Conservation (phyloP, 306 rosid species). For the Trifolium fragiferum region DNA sequence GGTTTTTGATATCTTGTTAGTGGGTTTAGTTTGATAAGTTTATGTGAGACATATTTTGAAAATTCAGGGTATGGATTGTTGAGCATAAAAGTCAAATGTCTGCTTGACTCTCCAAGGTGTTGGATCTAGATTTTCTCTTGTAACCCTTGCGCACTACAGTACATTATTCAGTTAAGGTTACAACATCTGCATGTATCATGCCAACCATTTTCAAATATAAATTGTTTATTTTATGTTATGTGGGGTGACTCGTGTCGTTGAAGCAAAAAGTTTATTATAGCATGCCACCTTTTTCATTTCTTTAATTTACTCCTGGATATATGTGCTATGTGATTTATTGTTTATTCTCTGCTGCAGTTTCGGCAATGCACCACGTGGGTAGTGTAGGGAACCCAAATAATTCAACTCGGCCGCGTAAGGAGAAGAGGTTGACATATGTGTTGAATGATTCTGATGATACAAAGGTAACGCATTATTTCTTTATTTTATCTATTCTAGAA, state of each 20-base stretch:
- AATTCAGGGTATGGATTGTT: background rate
- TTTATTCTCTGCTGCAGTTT: conserved; percentile 49
- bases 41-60: conserved; percentile 16
- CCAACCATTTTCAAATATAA: conserved; percentile 10
- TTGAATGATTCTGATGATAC: conserved; percentile 82
- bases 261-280: conserved; percentile 2
- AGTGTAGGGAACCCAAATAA: conserved; percentile 86
- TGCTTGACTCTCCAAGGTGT: conserved; percentile 10
- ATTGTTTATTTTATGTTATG: conserved; percentile 21
- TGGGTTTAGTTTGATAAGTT: conserved; percentile 31
- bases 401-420: conserved; percentile 90
- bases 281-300: conserved; percentile 3
- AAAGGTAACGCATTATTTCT: conserved; percentile 60
- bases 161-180: conserved; percentile 11
- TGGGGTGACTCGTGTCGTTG: conserved; percentile 18
- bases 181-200: conserved; percentile 14
- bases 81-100: background rate
- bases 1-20: conserved; percentile 25
- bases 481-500: conserved; percentile 23
- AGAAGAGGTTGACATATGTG: conserved; percentile 89
- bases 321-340: conserved; percentile 30
- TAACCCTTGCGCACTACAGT: conserved; percentile 14
- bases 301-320: conserved; percentile 5
- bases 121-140: background rate
- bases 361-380: conserved; percentile 96